Evolutionary conservation across 305 asterid species (phyloP), one percentile per base, ranked within the genome.

Genomic region (Nicotiana rustica): DNA sequence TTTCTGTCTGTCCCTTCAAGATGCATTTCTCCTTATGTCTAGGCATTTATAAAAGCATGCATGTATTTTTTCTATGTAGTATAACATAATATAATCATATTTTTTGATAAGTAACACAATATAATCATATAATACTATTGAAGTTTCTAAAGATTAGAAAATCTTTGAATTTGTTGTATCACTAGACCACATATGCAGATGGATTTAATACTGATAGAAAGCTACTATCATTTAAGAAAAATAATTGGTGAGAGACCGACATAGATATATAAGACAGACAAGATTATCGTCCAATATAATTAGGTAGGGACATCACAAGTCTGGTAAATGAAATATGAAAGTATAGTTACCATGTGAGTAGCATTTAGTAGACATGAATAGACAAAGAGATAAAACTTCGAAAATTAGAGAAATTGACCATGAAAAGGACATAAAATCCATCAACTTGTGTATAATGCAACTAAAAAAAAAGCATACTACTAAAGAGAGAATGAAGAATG

Each of bases 271-370:
- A 47, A 71, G 61, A 71, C 38, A 47, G 38, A 3, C 78, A 47
- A 71, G 78, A 71, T 21, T 44, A 6, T 47, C 57, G 4, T 47
- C 78, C 78, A 47, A 47, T 47, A 71, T 71, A 71, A 71, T 71
- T 71, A 47, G 13, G 38, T 21, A 47, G 3, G 35, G 19, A 47
- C 61, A 71, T 44, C 49, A 13, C 25, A 71, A 12, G 38, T 71
- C 78, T 12, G 61, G 38, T 71, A 47, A 71, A 71, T 10, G 78
- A 47, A 71, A 71, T 71, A 71, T 57, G 61, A 71, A 71, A 44
- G 56, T 71, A 71, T 19, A 47, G 52, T 71, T 47, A 21, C 38
- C 38, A 12, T 13, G 18, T 71, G 61, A 55, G 38, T 71, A 71
- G 38, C 38, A 71, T 47, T 44, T 59, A 19, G 10, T 38, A 47